Base-by-base conservation (phyloP, 495 filamentous ascomycete genomes). In the Daldinia caldariorum region DNA sequence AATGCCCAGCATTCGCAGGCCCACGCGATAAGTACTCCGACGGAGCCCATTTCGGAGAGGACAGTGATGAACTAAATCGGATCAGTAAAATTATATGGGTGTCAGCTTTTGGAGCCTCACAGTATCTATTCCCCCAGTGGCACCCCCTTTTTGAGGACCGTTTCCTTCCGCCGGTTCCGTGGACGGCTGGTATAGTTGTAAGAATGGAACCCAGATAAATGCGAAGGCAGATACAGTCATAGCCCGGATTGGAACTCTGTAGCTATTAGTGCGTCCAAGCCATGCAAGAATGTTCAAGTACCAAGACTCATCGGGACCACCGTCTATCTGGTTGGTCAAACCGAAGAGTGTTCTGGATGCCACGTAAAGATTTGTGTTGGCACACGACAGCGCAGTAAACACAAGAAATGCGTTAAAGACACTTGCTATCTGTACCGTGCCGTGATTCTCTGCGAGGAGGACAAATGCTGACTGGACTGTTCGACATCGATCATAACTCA, bases 1-100 rank as follows among this genome's bases (percentile, higher is more conserved):
- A 82, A 83, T n/a, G 82, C 81, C 43, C 79, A 61, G 54, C 80
- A 83, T 72, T 83, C 73, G 18, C 76, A 77, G n/a, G 76, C 75
- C 69, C 81, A 83, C 20, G 82, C 74, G 43, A 81, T 78, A 3
- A 79, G 49, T 9, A 83, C 61, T 9, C 69, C 70, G 1, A 81
- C 76, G 1, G 78, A 78, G 41, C 70, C 78, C 51, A 83, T 72
- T 3, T 71, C 73, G 34, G 73, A 34, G 5, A 83, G 64, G 16
- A 81, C 59, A 43, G 60, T 51, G 26, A 83, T 77, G 14, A 77
- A 76, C 79, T 83, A 26, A 32, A 13, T 8, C 7, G 34, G 22
- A 29, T 61, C 14, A 64, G 59, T 18, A 16, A 1, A 14, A 16
- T 9, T 49, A 18, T 41, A 31, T 16, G 26, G 6, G 10, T 22